Percentiles rank a stretch among this genome's conserved stretches.
Evolutionary conservation across 352 stramenopile genomes (phyloP).

Genomic region (Globisporangium polare): DNA sequence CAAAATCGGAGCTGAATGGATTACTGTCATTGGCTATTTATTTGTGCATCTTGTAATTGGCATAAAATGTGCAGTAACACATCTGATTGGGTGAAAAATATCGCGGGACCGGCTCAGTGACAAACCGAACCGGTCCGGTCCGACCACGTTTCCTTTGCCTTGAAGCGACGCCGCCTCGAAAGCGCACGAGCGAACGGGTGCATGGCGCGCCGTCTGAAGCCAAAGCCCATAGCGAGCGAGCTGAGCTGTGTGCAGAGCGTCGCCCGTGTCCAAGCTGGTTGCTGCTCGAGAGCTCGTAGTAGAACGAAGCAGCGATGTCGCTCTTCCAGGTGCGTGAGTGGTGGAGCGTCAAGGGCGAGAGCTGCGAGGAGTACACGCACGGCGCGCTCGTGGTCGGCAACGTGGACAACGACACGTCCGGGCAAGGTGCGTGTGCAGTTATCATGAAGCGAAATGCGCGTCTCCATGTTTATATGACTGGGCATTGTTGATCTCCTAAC

Average conservation of each 20-base stretch:
- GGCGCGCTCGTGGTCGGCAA: constrained; percentile 80
- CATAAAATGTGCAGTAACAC: neutral
- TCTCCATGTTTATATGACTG: too few species aligned
- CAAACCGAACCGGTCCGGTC: neutral
- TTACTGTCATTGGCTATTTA: neutral
- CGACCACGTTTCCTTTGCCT: neutral
- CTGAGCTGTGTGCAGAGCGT: neutral
- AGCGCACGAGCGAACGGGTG: neutral
- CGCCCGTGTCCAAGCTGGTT: neutral
- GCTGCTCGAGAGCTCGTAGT: neutral
- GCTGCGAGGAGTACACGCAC: constrained; percentile 77
- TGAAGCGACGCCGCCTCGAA: neutral
- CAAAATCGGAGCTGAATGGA: neutral
- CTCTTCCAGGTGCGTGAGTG: constrained; percentile 90
- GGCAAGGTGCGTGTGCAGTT: constrained; percentile 28
- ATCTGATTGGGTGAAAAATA: neutral
- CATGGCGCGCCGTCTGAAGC: neutral
- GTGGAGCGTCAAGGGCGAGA: constrained; percentile 75
- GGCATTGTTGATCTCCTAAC: too few species aligned
- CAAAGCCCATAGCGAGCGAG: neutral
- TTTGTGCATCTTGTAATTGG: neutral
- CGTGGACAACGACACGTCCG: constrained; percentile 76
- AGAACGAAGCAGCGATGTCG: constrained; percentile 50
- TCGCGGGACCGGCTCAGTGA: neutral
- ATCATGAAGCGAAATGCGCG: too few species aligned